Evolutionary conservation across 164 flowering plant genomes (phyloP), one percentile per base, ranked within the genome.

Genomic region (Euptelea pleiosperma): DNA sequence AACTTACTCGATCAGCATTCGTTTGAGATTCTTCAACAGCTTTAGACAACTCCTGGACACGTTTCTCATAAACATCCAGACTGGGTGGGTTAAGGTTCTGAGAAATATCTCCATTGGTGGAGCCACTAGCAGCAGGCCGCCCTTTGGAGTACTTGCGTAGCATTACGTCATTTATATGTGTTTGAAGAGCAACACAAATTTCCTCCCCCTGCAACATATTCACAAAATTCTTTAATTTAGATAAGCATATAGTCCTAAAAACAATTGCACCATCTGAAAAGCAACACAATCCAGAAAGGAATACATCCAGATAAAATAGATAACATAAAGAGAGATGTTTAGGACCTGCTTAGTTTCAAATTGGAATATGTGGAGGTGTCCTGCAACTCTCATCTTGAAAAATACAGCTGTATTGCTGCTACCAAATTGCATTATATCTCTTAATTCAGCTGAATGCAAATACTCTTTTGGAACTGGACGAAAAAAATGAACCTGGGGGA

Each of bases 341-440:
- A n/a, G n/a, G n/a, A 94, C 99, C 98, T 91, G 99, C 77, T 89
- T 91, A 2, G 99, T 94, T 71, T 91, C 99, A 75, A 94, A 94
- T 72, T 94, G 99, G 66, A 94, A 91, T 67, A 94, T 91, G 71
- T 94, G 98, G 55, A 94, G 96, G 44, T 84, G 94, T 52, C 99
- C 96, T 29, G 99, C 96, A 71, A 94, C 99, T 73, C 99, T 82
- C 99, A 94, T 94, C 75, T 91, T 94, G 65, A 94, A 94, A 55
- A 94, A 91, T 2, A 94, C 98, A 70, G 99, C 99, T 62, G 96
- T 84, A 62, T 91, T 91, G 75, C 99, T 94, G 68, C 98, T 94
- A 26, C 99, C 99, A 65, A 94, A 94, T 65, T 94, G 99, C 99
- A 94, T 94, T 60, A 94, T 94, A 68, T 94, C 99, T 62, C 99